Percentiles rank a stretch among this genome's conserved stretches.
These are phyloP conservation scores for Neonectria hederae DNA, from an alignment of 2,329 filamentous ascomycete species.

Conservation along the genomic window DNA sequence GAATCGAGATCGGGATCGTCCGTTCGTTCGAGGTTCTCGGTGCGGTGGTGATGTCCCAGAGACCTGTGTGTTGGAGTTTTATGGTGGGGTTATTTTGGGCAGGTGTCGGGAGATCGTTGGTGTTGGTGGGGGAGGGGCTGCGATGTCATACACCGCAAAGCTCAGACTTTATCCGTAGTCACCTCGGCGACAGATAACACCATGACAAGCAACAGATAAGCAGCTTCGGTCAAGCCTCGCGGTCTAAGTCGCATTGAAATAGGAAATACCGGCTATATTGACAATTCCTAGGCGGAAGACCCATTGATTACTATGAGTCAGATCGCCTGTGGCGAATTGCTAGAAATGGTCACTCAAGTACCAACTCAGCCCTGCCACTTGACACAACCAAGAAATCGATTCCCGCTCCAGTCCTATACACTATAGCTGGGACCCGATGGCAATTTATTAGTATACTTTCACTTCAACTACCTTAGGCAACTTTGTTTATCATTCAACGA, in stretches of 20 bases:
- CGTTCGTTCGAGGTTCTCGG: not conserved
- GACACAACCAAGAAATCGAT: not conserved
- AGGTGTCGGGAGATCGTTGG: constrained; percentile 28
- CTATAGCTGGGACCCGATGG: not conserved
- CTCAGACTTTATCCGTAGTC: constrained; percentile 6
- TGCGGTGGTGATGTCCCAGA: constrained; percentile 7
- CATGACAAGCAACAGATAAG: not conserved
- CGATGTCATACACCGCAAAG: constrained; percentile 27
- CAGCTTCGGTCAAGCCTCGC: not conserved
- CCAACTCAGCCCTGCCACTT: not conserved
- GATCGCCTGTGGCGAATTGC: not conserved
- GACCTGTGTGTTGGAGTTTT: constrained; percentile 28
- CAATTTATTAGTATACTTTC: not conserved
- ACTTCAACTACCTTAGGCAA: not conserved
- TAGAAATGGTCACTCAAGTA: not conserved
- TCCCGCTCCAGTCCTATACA: not conserved
- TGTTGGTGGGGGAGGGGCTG: constrained; percentile 38
- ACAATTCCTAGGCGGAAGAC: not conserved
- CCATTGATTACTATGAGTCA: not conserved
- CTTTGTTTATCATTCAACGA: not conserved
- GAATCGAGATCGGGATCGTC: constrained; percentile 8
- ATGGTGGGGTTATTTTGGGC: constrained; percentile 43
- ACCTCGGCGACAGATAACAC: constrained; percentile 16
- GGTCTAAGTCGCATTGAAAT: not conserved
- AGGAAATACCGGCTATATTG: not conserved